phyloP scores from a whole-genome alignment of 1,284 basidiomycete species.

The Pseudozyma thailandica region DNA sequence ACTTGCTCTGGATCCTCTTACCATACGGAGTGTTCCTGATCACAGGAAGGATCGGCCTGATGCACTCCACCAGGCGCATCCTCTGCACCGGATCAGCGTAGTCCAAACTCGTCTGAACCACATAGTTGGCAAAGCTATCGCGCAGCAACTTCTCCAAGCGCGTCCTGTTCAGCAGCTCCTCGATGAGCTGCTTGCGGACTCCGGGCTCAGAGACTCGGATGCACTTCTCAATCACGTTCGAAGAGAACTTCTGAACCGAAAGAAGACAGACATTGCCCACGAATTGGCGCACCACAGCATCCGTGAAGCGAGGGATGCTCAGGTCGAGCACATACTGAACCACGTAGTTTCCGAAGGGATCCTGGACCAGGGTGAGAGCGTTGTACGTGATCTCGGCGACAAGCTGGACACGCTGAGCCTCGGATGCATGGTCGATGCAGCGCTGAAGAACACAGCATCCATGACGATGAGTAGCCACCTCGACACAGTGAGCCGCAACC shows the following conservation, averaged over 20 bases:
- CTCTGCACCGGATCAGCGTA: slow-evolving; percentile 66
- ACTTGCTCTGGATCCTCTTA: slow-evolving; percentile 68
- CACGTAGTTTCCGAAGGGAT: slow-evolving; percentile 96
- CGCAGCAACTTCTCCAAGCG: slow-evolving; percentile 94
- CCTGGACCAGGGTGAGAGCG: slow-evolving; percentile 95
- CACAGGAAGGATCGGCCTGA: slow-evolving; percentile 65
- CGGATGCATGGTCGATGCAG: slow-evolving; percentile 97
- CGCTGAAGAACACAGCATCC: slow-evolving; percentile 98
- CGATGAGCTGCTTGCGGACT: slow-evolving; percentile 92
- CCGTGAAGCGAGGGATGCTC: slow-evolving; percentile 97
- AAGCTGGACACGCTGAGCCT: slow-evolving; percentile 92
- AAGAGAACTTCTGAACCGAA: slow-evolving; percentile 98
- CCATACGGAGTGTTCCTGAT: slow-evolving; percentile 68
- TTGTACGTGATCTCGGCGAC: slow-evolving; percentile 99
- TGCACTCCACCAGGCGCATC: slow-evolving; percentile 65
- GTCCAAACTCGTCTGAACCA: slow-evolving; percentile 67
- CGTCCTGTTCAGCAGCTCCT: slow-evolving; percentile 92
- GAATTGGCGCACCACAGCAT: slow-evolving; percentile 96
- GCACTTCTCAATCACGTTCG: slow-evolving; percentile 96
- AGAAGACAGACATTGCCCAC: slow-evolving; percentile 96
- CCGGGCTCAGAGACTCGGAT: slow-evolving; percentile 95
- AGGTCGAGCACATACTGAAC: slow-evolving; percentile 97
- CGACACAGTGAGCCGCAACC: slow-evolving; percentile 97
- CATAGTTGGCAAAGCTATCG: slow-evolving; percentile 71
- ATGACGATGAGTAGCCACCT: slow-evolving; percentile 98